A percentile compares a stretch with the other conserved stretches of the same genome.
Conservation (phyloP, 164 flowering plant genomes). For the Echeveria elegans region DNA sequence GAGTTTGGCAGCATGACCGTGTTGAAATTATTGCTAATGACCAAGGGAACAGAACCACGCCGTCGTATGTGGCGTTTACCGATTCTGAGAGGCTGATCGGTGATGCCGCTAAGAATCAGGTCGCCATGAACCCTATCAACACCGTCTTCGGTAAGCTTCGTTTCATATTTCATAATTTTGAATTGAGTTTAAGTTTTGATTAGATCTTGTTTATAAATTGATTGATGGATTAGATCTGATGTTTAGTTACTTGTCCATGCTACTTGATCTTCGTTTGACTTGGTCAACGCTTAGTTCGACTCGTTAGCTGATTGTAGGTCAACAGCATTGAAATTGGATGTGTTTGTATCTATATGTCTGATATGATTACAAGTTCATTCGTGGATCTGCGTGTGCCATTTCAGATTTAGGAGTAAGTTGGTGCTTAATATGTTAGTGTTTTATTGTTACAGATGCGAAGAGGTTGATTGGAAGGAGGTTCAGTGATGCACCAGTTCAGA, state of each 20-base stretch:
- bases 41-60: neutral
- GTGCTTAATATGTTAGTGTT: no score
- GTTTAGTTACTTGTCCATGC: neutral
- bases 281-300: neutral
- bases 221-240: neutral
- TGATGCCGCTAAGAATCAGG: neutral
- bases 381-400: no score
- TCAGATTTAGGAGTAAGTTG: no score
- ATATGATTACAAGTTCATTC: no score
- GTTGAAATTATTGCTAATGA: neutral
- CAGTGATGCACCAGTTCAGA: neutral
- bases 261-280: neutral
- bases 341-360: no score
- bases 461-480: neutral
- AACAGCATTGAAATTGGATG: no score
- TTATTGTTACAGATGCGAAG: neutral
- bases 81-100: neutral
- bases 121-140: neutral
- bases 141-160: neutral
- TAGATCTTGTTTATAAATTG: no score
- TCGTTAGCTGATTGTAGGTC: neutral
- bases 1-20: neutral
- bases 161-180: no score
- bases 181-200: neutral
- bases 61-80: neutral